These are phyloP conservation scores for Sanghuangporus baumii DNA, from an alignment of 1,284 basidiomycete species.

Conservation along the genomic window DNA sequence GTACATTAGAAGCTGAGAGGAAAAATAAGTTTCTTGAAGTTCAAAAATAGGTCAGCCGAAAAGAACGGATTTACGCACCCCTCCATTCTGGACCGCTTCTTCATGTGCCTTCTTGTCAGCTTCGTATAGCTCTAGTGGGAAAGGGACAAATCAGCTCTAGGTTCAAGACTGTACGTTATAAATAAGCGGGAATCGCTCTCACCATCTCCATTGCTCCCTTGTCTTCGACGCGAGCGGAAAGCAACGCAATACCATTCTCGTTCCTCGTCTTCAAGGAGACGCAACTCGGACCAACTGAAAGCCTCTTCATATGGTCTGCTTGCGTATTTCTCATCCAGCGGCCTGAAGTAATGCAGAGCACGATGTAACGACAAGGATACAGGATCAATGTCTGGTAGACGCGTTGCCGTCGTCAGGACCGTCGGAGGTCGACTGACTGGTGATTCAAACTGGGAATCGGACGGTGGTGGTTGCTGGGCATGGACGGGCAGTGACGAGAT, in stretches of 20 bases:
- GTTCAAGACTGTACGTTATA: not conserved
- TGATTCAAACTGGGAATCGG: not conserved
- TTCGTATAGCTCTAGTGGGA: constrained; percentile 63
- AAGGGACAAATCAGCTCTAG: not conserved
- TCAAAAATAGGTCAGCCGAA: constrained; percentile 7
- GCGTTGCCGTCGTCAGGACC: constrained; percentile 57
- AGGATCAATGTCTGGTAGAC: constrained; percentile 77
- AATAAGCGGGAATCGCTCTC: constrained; percentile 26
- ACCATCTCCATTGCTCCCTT: constrained; percentile 64
- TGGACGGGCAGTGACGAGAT: constrained; percentile 14
- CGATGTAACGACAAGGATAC: constrained; percentile 81
- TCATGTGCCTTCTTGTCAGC: constrained; percentile 85
- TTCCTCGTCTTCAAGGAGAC: constrained; percentile 60
- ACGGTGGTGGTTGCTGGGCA: not conserved
- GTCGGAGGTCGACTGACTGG: constrained; percentile 28
- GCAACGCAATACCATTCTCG: constrained; percentile 89
- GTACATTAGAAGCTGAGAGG: constrained; percentile 64
- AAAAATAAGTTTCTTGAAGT: constrained; percentile 10
- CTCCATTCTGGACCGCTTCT: constrained; percentile 83
- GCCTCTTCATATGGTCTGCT: constrained; percentile 57
- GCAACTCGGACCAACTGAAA: constrained; percentile 84
- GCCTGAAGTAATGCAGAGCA: constrained; percentile 74
- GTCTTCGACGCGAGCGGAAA: constrained; percentile 75
- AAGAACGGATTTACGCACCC: constrained; percentile 40
- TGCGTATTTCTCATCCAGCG: constrained; percentile 60